Evolutionary conservation across 768 basidiomycete species (phyloP).

Genomic region (Serendipita sp.): DNA sequence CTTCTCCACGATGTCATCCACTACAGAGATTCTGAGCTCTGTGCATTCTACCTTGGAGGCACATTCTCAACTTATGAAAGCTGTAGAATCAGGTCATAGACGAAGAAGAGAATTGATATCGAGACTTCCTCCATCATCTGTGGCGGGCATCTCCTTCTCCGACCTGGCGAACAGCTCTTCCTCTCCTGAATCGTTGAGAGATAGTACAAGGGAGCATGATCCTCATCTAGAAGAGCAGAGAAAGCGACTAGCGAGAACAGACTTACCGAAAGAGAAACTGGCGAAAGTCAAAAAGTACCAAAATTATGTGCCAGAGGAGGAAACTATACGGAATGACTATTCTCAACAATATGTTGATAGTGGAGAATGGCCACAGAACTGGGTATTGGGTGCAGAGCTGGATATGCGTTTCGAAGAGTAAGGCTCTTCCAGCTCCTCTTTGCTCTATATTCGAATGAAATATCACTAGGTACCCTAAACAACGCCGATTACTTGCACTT

Average conservation of each 20-base stretch:
- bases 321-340: slow-evolving; percentile 93
- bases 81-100: neutral
- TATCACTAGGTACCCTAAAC: slow-evolving; percentile 71
- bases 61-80: neutral
- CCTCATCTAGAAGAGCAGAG: neutral
- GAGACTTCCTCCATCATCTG: neutral
- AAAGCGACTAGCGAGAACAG: slow-evolving; percentile 17
- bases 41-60: neutral
- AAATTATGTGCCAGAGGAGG: slow-evolving; percentile 85
- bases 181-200: neutral
- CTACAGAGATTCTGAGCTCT: neutral
- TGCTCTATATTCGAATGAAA: neutral
- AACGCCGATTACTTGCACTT: slow-evolving; percentile 63
- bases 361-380: slow-evolving; percentile 88
- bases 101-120: neutral
- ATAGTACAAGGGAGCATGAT: neutral
- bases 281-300: slow-evolving; percentile 50
- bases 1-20: neutral
- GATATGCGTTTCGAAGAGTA: slow-evolving; percentile 89
- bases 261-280: slow-evolving; percentile 53
- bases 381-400: slow-evolving; percentile 77
- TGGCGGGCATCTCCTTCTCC: neutral
- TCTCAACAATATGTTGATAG: slow-evolving; percentile 78
- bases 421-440: slow-evolving; percentile 18
- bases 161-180: neutral